Evolutionary conservation across 345 rosid genomes (phyloP).

Genomic region (Trapa incisa): DNA sequence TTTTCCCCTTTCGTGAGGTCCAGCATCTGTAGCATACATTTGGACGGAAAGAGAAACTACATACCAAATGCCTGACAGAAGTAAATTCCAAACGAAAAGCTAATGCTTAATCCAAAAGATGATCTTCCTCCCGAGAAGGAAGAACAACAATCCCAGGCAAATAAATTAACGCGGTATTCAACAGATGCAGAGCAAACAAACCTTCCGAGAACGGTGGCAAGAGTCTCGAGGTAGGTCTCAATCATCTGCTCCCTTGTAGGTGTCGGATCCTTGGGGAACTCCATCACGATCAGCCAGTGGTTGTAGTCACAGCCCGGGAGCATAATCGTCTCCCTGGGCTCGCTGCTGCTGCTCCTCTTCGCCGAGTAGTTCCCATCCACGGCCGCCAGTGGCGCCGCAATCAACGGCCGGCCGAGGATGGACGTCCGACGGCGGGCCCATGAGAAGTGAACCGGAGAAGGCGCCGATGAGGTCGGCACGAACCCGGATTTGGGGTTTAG

Average conservation of each 20-base stretch:
- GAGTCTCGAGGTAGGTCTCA: slow-evolving; percentile 78
- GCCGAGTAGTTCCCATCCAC: slow-evolving; percentile 54
- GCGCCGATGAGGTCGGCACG: not conserved
- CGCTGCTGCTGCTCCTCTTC: slow-evolving; percentile 51
- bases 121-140: no score
- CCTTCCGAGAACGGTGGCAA: slow-evolving; percentile 87
- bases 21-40: no score
- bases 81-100: no score
- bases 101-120: no score
- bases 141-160: no score
- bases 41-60: no score
- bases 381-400: slow-evolving; percentile 21
- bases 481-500: slow-evolving; percentile 9
- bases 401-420: not conserved
- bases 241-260: slow-evolving; percentile 92
- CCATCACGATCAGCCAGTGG: slow-evolving; percentile 97
- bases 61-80: no score
- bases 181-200: slow-evolving; percentile 2
- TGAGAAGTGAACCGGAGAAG: slow-evolving; percentile 9
- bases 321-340: slow-evolving; percentile 85
- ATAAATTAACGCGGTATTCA: no score
- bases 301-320: slow-evolving; percentile 88
- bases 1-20: no score
- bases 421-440: slow-evolving; percentile 5
- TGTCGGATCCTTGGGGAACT: slow-evolving; percentile 92